Conservation (phyloP, 306 rosid genomes). For the Malus sieversii region DNA sequence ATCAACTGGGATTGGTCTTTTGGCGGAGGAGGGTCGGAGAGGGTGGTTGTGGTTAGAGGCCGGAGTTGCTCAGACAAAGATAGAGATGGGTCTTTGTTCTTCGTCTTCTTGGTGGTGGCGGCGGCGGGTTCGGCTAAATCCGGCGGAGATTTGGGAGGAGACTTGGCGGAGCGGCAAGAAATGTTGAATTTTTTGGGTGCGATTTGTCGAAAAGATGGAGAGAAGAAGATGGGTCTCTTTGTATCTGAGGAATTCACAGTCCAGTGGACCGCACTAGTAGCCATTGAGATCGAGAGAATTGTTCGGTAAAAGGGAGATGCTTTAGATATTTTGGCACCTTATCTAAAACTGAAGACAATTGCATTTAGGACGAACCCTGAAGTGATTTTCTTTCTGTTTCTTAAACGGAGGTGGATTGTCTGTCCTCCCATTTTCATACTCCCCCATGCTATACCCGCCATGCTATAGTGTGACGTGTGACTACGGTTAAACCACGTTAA, state of each 20-base stretch:
- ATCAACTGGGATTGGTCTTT: conserved; percentile 29
- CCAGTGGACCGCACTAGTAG: conserved; percentile 52
- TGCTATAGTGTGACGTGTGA: too few relatives aligned
- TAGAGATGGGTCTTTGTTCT: conserved; percentile 30
- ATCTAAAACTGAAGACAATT: conserved; percentile 6
- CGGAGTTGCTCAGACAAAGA: conserved; percentile 80
- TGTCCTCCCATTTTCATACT: too few relatives aligned
- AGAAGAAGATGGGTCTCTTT: conserved; percentile 42
- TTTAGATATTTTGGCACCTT: conserved; percentile 23
- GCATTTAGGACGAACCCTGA: background rate
- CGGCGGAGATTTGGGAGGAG: conserved; percentile 34
- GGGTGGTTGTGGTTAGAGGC: conserved; percentile 47
- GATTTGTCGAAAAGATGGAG: conserved; percentile 21
- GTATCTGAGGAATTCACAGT: conserved; percentile 34
- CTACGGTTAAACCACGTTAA: too few relatives aligned
- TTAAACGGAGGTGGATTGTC: too few relatives aligned
- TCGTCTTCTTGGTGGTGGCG: background rate
- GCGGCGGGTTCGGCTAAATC: conserved; percentile 9
- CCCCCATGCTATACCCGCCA: too few relatives aligned
- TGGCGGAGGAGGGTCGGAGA: conserved; percentile 24
- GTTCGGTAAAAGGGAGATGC: background rate
- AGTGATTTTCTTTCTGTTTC: too few relatives aligned
- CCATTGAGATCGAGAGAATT: conserved; percentile 30
- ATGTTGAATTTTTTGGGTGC: conserved; percentile 20
- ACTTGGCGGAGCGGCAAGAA: conserved; percentile 35